Evolutionary conservation across 257 asterid genomes (phyloP), one percentile per base, ranked within the genome.

Genomic region (Fraxinus americana): DNA sequence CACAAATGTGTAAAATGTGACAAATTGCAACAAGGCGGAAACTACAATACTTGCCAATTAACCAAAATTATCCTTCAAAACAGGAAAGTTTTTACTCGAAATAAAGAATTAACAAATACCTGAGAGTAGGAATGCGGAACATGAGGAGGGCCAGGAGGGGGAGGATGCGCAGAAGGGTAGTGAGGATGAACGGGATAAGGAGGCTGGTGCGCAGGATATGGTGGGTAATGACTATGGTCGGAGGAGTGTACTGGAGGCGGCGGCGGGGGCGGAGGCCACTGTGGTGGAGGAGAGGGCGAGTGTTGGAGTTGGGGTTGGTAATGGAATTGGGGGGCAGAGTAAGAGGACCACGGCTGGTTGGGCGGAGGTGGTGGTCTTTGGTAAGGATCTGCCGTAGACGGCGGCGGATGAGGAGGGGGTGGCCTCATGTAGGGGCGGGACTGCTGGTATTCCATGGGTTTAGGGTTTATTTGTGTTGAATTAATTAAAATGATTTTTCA

Each of bases 391-490:
- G 83, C 82, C 79, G 88, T 70, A 74, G 90, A 52, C 50, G 88
- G 89, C 43, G 86, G 90, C 14, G 89, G 88, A 1, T 75, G 89
- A 0, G 88, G 89, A 35, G 88, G 89, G 29, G 90, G 93, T 10
- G 88, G 91, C 59, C 94, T 78, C 89, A 82, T 85, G 90, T 83
- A 87, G 70, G 89, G 85, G 77, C 83, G 91, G 52, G 85, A 88
- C 74, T 88, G 96, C 85, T 86, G 93, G 81, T 86, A 89, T 54
- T 89, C 94, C 96, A 88, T 93, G 80, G 83, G 84, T 88, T 82
- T 80, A 82, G 84, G 90, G 94, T 86, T 87, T 87, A 63, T 63
- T 63, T 27, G 11, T 72, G 70, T 0, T 2, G 69, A 23, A 63
- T 25, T 10, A 63, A 63, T 23, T 63, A 63, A 1, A 41, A 3